Percentiles rank a stretch among this genome's conserved stretches.
Evolutionary conservation across 257 asterid species (phyloP).

Genomic region (Haberlea rhodopensis): DNA sequence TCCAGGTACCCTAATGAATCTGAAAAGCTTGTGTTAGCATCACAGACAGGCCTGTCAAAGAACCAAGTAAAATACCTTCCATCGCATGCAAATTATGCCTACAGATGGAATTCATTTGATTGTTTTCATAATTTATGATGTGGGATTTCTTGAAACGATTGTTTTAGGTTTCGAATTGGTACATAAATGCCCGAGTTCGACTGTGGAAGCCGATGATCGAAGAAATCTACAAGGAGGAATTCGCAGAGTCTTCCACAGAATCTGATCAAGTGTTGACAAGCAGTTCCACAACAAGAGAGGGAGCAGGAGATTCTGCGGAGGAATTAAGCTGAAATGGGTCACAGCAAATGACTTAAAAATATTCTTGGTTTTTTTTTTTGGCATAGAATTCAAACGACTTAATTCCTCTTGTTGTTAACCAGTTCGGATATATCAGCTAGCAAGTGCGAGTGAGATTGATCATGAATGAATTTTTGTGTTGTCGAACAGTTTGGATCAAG

Average conservation of each 20-base stretch:
- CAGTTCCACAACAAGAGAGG: conserved; percentile 36
- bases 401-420: too few relatives aligned
- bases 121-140: too few relatives aligned
- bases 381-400: too few relatives aligned
- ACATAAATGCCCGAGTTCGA: conserved; percentile 85
- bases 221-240: conserved; percentile 85
- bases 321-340: conserved; percentile 30
- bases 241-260: conserved; percentile 58
- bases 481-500: too few relatives aligned
- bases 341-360: too few relatives aligned
- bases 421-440: too few relatives aligned
- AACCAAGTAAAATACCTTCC: conserved; percentile 56
- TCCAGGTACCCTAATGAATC: conserved; percentile 81
- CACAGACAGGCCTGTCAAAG: conserved; percentile 90
- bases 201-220: conserved; percentile 98
- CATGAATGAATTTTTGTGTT: too few relatives aligned
- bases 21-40: conserved; percentile 82
- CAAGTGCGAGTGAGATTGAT: too few relatives aligned
- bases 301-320: conserved; percentile 54
- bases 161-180: conserved; percentile 79
- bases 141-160: background rate
- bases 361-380: too few relatives aligned
- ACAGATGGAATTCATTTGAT: too few relatives aligned
- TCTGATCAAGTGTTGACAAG: conserved; percentile 46
- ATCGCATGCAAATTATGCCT: too few relatives aligned